A percentile compares a stretch with the other conserved stretches of the same genome.
Conservation (phyloP, 345 rosid genomes). For the Bruguiera gymnorhiza region DNA sequence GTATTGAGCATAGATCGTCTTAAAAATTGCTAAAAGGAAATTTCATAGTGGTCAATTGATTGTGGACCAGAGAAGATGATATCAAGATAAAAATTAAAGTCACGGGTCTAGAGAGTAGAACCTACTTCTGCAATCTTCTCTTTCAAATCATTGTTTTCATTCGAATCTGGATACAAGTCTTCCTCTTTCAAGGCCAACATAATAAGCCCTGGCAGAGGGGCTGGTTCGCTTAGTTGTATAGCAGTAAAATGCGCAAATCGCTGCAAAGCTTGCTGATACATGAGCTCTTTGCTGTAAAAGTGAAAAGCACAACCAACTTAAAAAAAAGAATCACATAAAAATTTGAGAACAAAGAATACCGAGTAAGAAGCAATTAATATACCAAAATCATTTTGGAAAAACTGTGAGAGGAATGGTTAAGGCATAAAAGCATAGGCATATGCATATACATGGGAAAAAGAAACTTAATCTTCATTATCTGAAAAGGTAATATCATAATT, state of each 20-base stretch:
- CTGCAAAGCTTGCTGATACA: conserved; percentile 89
- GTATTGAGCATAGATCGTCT: neutral
- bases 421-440: neutral
- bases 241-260: conserved; percentile 91
- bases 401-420: neutral
- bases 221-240: conserved; percentile 78
- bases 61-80: neutral
- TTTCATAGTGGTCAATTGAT: neutral
- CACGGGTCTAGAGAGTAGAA: conserved; percentile 10
- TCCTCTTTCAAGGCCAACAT: conserved; percentile 87
- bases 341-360: neutral
- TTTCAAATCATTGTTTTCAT: conserved; percentile 66
- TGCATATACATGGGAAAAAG: neutral
- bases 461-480: too few species aligned
- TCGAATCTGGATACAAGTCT: conserved; percentile 57
- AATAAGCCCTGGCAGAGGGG: conserved; percentile 69
- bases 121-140: conserved; percentile 81
- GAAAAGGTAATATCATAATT: too few species aligned
- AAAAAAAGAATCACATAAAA: neutral
- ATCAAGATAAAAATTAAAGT: neutral
- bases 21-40: neutral
- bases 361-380: neutral
- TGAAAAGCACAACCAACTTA: neutral
- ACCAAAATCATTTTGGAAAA: neutral
- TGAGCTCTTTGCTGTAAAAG: conserved; percentile 83